Base-by-base conservation (phyloP, 306 rosid species). In the Cicer pinnatifidum region DNA sequence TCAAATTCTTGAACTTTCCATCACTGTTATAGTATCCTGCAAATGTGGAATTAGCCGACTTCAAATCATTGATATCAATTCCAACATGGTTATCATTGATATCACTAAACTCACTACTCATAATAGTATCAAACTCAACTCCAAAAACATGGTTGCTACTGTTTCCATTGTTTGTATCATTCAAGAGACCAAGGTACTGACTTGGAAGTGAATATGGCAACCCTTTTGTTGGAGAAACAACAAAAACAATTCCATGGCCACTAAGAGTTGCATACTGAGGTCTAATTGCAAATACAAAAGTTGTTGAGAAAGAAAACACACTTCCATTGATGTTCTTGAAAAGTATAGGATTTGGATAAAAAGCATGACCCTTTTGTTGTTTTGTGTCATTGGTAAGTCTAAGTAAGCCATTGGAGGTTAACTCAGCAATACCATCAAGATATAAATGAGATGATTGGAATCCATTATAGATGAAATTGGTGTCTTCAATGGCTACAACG, bases 11-110 rank as follows among this genome's bases (percentile, higher is more conserved):
- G 4, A 78, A 33, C 38, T 40, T 78, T 11, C 60, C 83, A 43
- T 6, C 81, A 43, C 1, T 23, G 1, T 15, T 43, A 20, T 61
- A 80, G 39, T 84, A 89, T 1, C 88, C 83, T 3, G 92, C 97
- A 6, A 83, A 11, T 3, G 44, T 3, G 9, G 91, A 68, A 0
- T 0, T 8, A 0, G 0, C 51, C 1, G 90, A 92, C 0, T 17
- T 11, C 72, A 92, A 72, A 3, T 77, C 71, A 64, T 92, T 88
- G 15, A 89, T 69, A 53, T 92, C 86, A 35, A 92, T 85, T 35
- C 96, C 93, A 40, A 85, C 90, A 64, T 92, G 96, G 72, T 91
- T 89, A 28, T 82, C 85, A 37, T 87, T 71, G 75, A 87, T 87
- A 71, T 91, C 97, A 0, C 0, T 1, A 51, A 86, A 88, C 67